A percentile compares a stretch with the other conserved stretches of the same genome.
Conservation (phyloP, 139 green algal genomes). For the Chlorella ohadii region DNA sequence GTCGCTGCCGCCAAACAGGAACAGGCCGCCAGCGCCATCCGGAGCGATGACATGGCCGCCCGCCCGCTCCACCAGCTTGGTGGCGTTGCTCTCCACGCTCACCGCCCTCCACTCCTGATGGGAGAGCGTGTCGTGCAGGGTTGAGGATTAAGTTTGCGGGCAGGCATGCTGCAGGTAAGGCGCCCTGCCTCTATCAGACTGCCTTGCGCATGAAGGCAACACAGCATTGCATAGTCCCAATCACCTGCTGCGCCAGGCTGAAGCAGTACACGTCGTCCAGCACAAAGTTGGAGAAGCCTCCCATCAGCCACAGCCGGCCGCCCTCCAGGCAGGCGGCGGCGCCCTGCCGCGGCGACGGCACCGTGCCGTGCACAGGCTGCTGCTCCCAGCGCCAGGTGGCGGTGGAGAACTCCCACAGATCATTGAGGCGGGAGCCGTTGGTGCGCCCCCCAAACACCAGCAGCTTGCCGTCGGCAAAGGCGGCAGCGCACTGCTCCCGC, state of each 20-base stretch:
- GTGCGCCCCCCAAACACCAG: conserved; percentile 75
- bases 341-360: conserved; percentile 75
- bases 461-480: conserved; percentile 69
- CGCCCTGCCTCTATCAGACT: too few species aligned
- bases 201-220: too few species aligned
- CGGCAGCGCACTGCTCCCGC: conserved; percentile 63
- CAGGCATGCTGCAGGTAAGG: too few species aligned
- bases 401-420: conserved; percentile 2
- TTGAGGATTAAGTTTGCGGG: background rate
- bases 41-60: background rate
- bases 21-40: background rate
- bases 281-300: conserved; percentile 87
- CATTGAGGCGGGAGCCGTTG: conserved; percentile 15
- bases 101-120: conserved; percentile 19
- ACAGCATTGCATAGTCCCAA: too few species aligned
- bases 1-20: conserved; percentile 14
- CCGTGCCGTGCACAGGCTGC: conserved; percentile 51
- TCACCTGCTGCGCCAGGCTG: background rate
- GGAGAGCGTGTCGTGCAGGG: background rate
- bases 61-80: background rate
- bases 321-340: conserved; percentile 41
- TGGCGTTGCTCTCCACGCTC: background rate
- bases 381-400: conserved; percentile 4
- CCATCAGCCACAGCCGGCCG: conserved; percentile 72
- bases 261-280: conserved; percentile 72